Evolutionary conservation across 495 filamentous ascomycete genomes (phyloP).

Genomic region (Penicillium atrosanguineum): DNA sequence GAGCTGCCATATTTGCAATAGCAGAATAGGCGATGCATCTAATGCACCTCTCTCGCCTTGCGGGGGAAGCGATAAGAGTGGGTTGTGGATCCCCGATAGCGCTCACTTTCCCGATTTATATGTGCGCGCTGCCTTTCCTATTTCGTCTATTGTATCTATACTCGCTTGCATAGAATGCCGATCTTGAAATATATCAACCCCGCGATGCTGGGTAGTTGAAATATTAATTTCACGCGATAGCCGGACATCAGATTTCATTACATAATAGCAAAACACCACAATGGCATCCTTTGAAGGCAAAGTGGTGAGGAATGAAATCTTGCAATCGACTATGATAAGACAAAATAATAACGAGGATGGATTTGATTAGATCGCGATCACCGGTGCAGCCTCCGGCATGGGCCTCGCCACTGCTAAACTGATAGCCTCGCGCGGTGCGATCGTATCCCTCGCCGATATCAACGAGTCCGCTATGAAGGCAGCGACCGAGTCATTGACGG

Average conservation of each 20-base stretch:
- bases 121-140: constrained; percentile 15
- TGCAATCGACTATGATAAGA: not conserved
- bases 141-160: constrained; percentile 7
- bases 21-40: not conserved
- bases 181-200: no score
- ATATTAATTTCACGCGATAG: not conserved
- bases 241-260: not conserved
- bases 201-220: not conserved
- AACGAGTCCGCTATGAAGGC: constrained; percentile 31
- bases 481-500: constrained; percentile 5
- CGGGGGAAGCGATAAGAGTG: constrained; percentile 8
- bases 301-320: constrained; percentile 9
- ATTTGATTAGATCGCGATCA: constrained; percentile 12
- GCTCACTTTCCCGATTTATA: not conserved
- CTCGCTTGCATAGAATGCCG: constrained; percentile 7
- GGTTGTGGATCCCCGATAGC: not conserved
- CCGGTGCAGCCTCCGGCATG: constrained; percentile 35
- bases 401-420: constrained; percentile 29
- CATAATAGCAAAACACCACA: not conserved
- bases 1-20: constrained; percentile 3
- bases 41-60: not conserved
- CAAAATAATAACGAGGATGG: not conserved
- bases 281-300: constrained; percentile 17
- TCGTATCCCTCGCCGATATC: constrained; percentile 47
- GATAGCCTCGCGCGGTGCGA: constrained; percentile 42